Base-by-base conservation (phyloP, 495 filamentous ascomycete genomes). In the Aspergillus taichungensis region DNA sequence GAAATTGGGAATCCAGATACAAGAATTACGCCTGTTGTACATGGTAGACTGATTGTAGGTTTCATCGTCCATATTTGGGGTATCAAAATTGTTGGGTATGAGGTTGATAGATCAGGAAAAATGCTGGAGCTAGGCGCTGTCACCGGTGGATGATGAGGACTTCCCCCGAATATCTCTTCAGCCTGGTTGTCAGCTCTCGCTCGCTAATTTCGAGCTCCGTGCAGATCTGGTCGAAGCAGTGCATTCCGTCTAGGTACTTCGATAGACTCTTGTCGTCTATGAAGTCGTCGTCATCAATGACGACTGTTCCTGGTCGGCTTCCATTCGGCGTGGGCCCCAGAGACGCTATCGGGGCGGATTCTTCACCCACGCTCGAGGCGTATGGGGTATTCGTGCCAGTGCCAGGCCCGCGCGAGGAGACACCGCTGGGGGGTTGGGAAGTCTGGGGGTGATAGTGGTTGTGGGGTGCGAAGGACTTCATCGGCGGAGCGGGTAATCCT, bases 161-260 rank as follows among this genome's bases (percentile, higher is more conserved):
- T 53, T 76, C 73, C 39, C 67, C 66, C 5, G 61, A 60, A 57
- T 64, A 67, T 34, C 66, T 61, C 57, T 77, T 77, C 56, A 80
- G 52, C 46, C 69, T 60, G 37, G 51, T 58, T 46, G 70, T 71
- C 44, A 80, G 56, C 43, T 78, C 76, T 47, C 58, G 67, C 61
- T 80, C 77, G 48, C 76, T 74, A 31, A 78, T 64, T 57, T 75
- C 70, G 47, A 80, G 45, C 71, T 91, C 88, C 11, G 85, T 87
- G 55, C 87, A 91, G 47, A 94, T 91, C 74, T 95, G 82, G 68
- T 95, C 89, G 60, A 94, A 87, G 49, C 76, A 81, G 59, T 92
- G 88, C 55, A 74, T 78, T 0, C 89, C 89, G 63, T 95, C 87
- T 11, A 89, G 64, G 60, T 84, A 94, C 47, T 73, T 75, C 30